These are phyloP conservation scores for Annulohypoxylon maeteangense DNA, from an alignment of 495 filamentous ascomycete genomes.

Conservation along the genomic window DNA sequence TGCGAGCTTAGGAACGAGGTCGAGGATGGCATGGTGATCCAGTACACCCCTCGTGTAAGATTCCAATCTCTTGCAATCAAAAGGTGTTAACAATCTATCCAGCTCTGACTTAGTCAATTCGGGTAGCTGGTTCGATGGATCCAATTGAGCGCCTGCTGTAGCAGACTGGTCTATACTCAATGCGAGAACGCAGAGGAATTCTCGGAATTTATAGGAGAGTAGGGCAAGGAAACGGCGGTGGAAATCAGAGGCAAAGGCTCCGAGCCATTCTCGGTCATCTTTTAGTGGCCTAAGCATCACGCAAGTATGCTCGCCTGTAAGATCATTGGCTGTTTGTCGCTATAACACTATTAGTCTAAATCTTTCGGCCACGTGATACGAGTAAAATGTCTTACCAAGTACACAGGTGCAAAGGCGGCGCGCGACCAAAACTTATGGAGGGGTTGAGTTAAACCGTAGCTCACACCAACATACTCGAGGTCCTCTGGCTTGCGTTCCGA, in stretches of 20 bases:
- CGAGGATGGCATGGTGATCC: slow-evolving; percentile 96
- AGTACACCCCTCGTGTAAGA: slow-evolving; percentile 96
- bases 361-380: not conserved
- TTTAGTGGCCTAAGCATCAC: slow-evolving; percentile 91
- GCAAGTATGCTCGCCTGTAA: slow-evolving; percentile 97
- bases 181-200: slow-evolving; percentile 82
- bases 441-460: slow-evolving; percentile 87
- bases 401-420: slow-evolving; percentile 84
- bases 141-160: slow-evolving; percentile 73
- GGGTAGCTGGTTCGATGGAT: slow-evolving; percentile 56
- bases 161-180: slow-evolving; percentile 91
- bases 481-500: slow-evolving; percentile 81
- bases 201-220: slow-evolving; percentile 90
- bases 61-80: slow-evolving; percentile 93
- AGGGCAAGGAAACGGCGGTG: slow-evolving; percentile 88
- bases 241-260: slow-evolving; percentile 91
- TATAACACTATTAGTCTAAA: slow-evolving; percentile 20
- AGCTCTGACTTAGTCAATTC: slow-evolving; percentile 76
- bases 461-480: slow-evolving; percentile 94
- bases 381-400: slow-evolving; percentile 74
- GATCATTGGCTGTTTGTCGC: slow-evolving; percentile 93
- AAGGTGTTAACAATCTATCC: slow-evolving; percentile 82
- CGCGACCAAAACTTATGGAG: slow-evolving; percentile 97
- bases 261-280: slow-evolving; percentile 81
- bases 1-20: slow-evolving; percentile 85